These are phyloP conservation scores for Pseudogymnoascus sp. DNA, from an alignment of 2,329 filamentous ascomycete species.

Conservation along the genomic window DNA sequence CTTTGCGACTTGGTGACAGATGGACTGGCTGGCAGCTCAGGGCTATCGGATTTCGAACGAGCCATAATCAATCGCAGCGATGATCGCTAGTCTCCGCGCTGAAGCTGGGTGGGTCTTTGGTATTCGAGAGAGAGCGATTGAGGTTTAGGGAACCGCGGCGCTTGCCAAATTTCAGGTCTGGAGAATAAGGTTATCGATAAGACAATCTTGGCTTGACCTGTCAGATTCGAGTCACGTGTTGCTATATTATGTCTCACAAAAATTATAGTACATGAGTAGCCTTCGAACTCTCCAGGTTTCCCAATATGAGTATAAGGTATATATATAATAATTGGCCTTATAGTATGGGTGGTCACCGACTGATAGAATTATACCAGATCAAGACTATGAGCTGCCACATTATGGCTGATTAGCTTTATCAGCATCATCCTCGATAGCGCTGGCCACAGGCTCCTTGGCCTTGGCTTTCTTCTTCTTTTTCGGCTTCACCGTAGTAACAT, in stretches of 20 bases:
- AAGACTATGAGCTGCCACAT: neutral
- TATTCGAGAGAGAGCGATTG: neutral
- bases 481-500: conserved; percentile 18
- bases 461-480: conserved; percentile 25
- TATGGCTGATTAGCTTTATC: conserved; percentile 17
- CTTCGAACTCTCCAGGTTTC: neutral
- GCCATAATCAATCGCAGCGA: neutral
- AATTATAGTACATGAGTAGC: neutral
- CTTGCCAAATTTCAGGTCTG: conserved; percentile 1
- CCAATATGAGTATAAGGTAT: neutral
- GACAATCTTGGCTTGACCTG: neutral
- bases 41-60: neutral
- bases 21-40: neutral
- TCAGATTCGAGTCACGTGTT: neutral
- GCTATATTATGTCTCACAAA: neutral
- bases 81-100: neutral
- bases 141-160: neutral
- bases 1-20: neutral
- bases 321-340: neutral
- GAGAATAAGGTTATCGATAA: conserved; percentile 7
- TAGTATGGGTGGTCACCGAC: neutral
- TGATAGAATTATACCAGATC: neutral
- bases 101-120: neutral
- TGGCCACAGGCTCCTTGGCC: conserved; percentile 23
- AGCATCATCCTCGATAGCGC: conserved; percentile 21